Evolutionary conservation across 2,329 filamentous ascomycete genomes (phyloP).

Genomic region (Conoideocrella luteorostrata): DNA sequence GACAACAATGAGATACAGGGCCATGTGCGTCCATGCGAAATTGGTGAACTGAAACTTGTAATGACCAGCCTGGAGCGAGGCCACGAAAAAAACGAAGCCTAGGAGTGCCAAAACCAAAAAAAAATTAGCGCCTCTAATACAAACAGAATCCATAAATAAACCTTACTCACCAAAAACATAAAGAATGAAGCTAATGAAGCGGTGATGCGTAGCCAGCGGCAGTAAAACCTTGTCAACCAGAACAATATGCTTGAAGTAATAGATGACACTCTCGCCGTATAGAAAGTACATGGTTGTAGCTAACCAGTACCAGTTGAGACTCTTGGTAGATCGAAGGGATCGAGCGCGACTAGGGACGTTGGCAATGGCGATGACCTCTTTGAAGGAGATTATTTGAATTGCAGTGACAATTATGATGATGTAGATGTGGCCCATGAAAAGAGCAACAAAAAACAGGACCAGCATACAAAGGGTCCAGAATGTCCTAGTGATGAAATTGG

Average conservation of each 20-base stretch:
- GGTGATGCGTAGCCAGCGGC: conserved; percentile 91
- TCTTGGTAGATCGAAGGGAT: conserved; percentile 89
- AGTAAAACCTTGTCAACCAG: conserved; percentile 89
- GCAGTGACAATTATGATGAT: conserved; percentile 89
- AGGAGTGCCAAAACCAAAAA: neutral
- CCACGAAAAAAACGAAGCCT: conserved; percentile 98
- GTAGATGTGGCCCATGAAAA: conserved; percentile 97
- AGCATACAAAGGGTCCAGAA: conserved; percentile 99
- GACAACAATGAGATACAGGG: conserved; percentile 92
- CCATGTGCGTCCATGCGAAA: conserved; percentile 99
- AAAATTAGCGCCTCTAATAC: too few relatives aligned
- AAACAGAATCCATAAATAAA: too few relatives aligned
- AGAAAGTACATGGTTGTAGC: conserved; percentile 99
- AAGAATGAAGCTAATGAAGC: conserved; percentile 97
- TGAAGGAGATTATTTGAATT: conserved; percentile 95
- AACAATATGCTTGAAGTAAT: conserved; percentile 99
- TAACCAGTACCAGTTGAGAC: conserved; percentile 97
- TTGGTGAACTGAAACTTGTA: conserved; percentile 99
- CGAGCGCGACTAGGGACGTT: conserved; percentile 89
- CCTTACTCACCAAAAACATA: conserved; percentile 82
- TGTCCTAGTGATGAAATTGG: conserved; percentile 91
- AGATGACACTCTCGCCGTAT: conserved; percentile 97
- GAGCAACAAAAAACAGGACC: conserved; percentile 77
- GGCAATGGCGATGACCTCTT: conserved; percentile 97
- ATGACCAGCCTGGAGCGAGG: conserved; percentile 86